Evolutionary conservation across 768 basidiomycete species (phyloP).

Genomic region (Naganishia vaughanmartiniae): DNA sequence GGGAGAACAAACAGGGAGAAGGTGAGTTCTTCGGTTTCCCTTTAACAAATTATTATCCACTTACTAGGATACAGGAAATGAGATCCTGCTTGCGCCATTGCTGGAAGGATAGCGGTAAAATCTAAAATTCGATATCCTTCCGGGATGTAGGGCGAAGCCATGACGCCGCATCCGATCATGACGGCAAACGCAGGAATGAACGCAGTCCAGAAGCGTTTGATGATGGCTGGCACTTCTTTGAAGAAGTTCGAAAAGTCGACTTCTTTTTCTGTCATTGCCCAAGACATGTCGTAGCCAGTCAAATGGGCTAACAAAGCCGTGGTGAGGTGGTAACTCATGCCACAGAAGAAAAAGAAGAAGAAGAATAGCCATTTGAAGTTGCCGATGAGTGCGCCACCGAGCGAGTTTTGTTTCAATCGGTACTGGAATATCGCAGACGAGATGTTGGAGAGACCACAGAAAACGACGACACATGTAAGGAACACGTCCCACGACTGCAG

Average conservation of each 20-base stretch:
- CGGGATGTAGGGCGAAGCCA: slow-evolving; percentile 60
- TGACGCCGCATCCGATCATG: slow-evolving; percentile 47
- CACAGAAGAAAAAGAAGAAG: slow-evolving; percentile 62
- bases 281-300: slow-evolving; percentile 63
- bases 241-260: slow-evolving; percentile 87
- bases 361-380: slow-evolving; percentile 56
- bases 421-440: slow-evolving; percentile 45
- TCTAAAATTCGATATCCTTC: slow-evolving; percentile 64
- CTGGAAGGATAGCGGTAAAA: slow-evolving; percentile 75
- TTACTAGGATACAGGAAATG: slow-evolving; percentile 36
- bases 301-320: slow-evolving; percentile 62
- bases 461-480: slow-evolving; percentile 38
- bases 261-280: slow-evolving; percentile 79
- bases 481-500: slow-evolving; percentile 51
- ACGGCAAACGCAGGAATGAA: slow-evolving; percentile 54
- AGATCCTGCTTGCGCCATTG: slow-evolving; percentile 58
- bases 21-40: neutral
- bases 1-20: neutral
- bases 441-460: slow-evolving; percentile 20
- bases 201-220: slow-evolving; percentile 68
- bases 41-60: neutral
- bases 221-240: slow-evolving; percentile 80
- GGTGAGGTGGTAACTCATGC: slow-evolving; percentile 68
- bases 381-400: slow-evolving; percentile 45
- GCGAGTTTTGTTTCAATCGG: slow-evolving; percentile 47